Percentiles rank a stretch among this genome's conserved stretches.
Conservation (phyloP, 2,329 filamentous ascomycete genomes). For the Sclerotinia nivalis region DNA sequence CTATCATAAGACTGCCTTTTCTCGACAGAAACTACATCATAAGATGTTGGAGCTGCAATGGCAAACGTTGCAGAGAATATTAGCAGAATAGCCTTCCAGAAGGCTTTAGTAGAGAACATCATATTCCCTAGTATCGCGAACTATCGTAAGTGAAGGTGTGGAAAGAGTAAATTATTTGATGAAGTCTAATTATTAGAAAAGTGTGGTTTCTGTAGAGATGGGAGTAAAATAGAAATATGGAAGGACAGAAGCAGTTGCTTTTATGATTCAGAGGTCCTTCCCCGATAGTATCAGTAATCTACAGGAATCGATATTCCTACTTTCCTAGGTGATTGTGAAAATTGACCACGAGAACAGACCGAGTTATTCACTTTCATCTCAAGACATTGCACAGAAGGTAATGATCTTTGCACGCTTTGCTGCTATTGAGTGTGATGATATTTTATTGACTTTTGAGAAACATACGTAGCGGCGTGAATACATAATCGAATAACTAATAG, state of each 20-base stretch:
- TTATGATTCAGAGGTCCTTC: background rate
- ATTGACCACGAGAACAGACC: background rate
- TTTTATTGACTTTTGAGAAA: background rate
- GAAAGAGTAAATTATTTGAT: background rate
- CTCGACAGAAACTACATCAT: background rate
- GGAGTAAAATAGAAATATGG: background rate
- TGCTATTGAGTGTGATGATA: background rate
- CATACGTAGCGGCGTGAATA: background rate
- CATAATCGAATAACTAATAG: background rate
- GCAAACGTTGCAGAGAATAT: constrained; percentile 12
- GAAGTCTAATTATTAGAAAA: background rate
- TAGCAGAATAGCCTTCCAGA: background rate
- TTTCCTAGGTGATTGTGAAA: background rate
- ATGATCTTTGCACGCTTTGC: background rate
- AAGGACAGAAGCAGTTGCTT: constrained; percentile 1
- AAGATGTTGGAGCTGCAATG: constrained; percentile 9
- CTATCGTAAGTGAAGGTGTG: background rate
- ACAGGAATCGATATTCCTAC: background rate
- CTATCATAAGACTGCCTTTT: constrained; percentile 20
- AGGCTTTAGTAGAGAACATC: background rate
- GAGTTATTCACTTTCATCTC: background rate
- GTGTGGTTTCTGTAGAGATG: background rate
- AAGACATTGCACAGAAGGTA: background rate
- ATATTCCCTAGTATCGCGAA: background rate
- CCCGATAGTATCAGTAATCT: background rate